A percentile compares a stretch with the other conserved stretches of the same genome.
phyloP scores from a whole-genome alignment of 805 yeast genomes.

The Candida jianshihensis region DNA sequence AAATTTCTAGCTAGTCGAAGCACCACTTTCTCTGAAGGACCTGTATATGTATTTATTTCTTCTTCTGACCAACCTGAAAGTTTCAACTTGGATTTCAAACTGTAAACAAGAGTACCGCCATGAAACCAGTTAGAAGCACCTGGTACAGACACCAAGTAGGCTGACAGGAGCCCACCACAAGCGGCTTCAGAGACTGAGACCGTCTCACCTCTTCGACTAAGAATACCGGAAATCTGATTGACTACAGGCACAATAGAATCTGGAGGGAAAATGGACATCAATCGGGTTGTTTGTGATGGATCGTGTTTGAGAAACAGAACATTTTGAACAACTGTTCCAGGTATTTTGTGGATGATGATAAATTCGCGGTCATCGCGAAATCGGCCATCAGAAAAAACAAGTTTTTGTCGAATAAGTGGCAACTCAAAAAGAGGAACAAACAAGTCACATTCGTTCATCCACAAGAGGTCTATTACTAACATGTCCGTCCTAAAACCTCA shows the following conservation, averaged over 20 bases:
- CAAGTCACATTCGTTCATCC: no score
- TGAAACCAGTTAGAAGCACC: constrained; percentile 82
- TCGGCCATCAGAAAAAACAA: not conserved
- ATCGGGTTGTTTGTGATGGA: no score
- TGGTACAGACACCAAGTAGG: constrained; percentile 73
- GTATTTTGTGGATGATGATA: no score
- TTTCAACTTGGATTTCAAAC: constrained; percentile 65
- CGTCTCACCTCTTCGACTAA: constrained; percentile 50
- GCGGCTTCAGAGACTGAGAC: constrained; percentile 83
- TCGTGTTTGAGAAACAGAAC: no score
- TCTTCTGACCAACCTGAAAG: constrained; percentile 72
- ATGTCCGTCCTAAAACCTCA: constrained; percentile 1
- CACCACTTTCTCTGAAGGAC: constrained; percentile 75
- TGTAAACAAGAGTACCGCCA: constrained; percentile 78
- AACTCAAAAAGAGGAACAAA: not conserved
- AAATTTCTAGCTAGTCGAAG: constrained; percentile 71
- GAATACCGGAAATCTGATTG: constrained; percentile 46
- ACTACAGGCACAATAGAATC: constrained; percentile 44
- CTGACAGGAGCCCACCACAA: constrained; percentile 80
- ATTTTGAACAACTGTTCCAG: no score
- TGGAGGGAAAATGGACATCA: constrained; percentile 50
- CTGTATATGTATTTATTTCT: constrained; percentile 69
- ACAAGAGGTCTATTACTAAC: no score
- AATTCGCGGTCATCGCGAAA: no score
- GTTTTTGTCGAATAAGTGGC: not conserved